Conservation (phyloP, 208 protist genomes). For the Acanthamoeba royreba region DNA sequence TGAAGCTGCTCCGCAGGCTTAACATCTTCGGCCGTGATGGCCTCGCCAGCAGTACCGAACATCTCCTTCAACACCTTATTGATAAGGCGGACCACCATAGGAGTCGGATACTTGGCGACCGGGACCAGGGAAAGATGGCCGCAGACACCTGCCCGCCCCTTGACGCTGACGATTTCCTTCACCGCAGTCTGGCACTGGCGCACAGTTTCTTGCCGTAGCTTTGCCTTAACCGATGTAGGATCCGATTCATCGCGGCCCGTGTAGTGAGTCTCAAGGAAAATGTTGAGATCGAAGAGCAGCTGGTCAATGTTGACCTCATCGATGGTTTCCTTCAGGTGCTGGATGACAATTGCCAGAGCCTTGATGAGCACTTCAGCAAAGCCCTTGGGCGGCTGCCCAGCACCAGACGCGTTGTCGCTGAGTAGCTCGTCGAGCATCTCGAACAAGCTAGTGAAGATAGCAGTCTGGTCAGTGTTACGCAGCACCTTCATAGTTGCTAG, state of each 20-base stretch:
- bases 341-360: conserved; percentile 2
- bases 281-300: neutral
- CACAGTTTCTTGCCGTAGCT: neutral
- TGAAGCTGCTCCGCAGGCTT: neutral
- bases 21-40: neutral
- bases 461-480: conserved; percentile 40
- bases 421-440: neutral
- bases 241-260: neutral
- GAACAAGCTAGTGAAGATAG: conserved; percentile 10
- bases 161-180: conserved; percentile 34
- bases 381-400: neutral
- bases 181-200: neutral
- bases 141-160: neutral
- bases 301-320: conserved; percentile 5
- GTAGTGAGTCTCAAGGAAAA: neutral
- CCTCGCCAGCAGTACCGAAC: neutral
- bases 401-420: neutral
- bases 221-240: neutral
- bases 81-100: neutral
- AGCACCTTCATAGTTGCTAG: neutral
- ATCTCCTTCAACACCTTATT: neutral
- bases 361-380: conserved; percentile 42
- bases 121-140: neutral
- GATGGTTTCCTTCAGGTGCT: conserved; percentile 4
- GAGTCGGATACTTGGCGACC: neutral